Percentiles rank a stretch among this genome's conserved stretches.
These are phyloP conservation scores for Euphorbia pulcherrima DNA, from an alignment of 345 rosid species.

Conservation along the genomic window DNA sequence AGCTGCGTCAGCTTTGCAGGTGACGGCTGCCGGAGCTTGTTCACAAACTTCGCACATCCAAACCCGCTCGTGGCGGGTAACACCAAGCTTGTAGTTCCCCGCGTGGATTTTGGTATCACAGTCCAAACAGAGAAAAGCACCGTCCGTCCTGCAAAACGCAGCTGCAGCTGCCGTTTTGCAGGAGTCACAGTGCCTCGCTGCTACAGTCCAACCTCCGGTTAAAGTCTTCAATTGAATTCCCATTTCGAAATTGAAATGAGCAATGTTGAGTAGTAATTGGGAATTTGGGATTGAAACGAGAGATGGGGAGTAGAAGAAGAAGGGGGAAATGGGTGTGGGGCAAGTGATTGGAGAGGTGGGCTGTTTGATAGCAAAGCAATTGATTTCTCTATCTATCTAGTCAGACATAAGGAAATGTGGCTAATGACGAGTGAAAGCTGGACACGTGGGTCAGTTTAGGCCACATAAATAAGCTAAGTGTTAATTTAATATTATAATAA, in stretches of 20 bases:
- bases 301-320: not conserved
- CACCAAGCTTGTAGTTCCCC: slow-evolving; percentile 24
- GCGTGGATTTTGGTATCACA: slow-evolving; percentile 34
- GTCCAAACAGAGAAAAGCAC: slow-evolving; percentile 35
- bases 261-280: no score
- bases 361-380: slow-evolving; percentile 24
- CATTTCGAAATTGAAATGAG: not conserved
- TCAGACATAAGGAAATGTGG: slow-evolving; percentile 27
- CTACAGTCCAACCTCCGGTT: slow-evolving; percentile 18
- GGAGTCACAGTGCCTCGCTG: slow-evolving; percentile 36
- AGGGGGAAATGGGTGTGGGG: not conserved
- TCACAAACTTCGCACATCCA: slow-evolving; percentile 47
- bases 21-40: slow-evolving; percentile 42
- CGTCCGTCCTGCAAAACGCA: slow-evolving; percentile 34
- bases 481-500: no score
- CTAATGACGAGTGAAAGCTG: slow-evolving; percentile 13
- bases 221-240: slow-evolving; percentile 15
- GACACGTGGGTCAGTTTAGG: slow-evolving; percentile 35
- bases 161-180: slow-evolving; percentile 33
- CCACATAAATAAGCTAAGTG: no score
- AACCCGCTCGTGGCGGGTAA: slow-evolving; percentile 31
- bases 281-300: not conserved
- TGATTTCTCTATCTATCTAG: slow-evolving; percentile 29
- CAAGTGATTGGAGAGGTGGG: slow-evolving; percentile 14
- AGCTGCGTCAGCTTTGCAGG: slow-evolving; percentile 48